phyloP scores from a whole-genome alignment of 2,329 filamentous ascomycete genomes.

The Scleromitrula shiraiana region DNA sequence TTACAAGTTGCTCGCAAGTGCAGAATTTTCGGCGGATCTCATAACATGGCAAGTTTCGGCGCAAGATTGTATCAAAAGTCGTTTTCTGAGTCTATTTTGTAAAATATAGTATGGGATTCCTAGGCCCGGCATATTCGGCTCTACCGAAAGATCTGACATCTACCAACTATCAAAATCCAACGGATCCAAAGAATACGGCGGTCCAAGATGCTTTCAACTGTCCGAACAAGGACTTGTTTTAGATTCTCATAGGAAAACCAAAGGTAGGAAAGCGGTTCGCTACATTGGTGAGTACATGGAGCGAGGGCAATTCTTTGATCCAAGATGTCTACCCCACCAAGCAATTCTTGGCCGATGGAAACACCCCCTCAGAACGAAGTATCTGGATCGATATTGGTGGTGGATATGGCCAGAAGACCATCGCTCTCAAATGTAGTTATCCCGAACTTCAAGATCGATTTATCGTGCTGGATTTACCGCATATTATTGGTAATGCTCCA shows the following conservation, averaged over 20 bases:
- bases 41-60: neutral
- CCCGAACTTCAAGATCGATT: neutral
- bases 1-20: neutral
- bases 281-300: neutral
- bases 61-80: too few relatives aligned
- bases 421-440: neutral
- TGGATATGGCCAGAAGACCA: neutral
- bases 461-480: neutral
- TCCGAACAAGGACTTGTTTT: neutral
- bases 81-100: too few relatives aligned
- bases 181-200: neutral
- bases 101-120: neutral
- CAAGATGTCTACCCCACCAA: neutral
- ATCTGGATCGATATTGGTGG: neutral
- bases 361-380: neutral
- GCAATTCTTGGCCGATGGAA: neutral
- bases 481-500: neutral
- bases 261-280: neutral
- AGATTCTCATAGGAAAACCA: neutral
- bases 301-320: neutral
- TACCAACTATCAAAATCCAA: neutral
- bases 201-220: neutral
- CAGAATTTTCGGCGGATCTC: neutral
- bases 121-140: neutral
- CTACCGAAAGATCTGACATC: neutral